A percentile compares a stretch with the other conserved stretches of the same genome.
These are phyloP conservation scores for Ophiostoma australiae DNA, from an alignment of 2,329 filamentous ascomycete genomes.

Conservation along the genomic window DNA sequence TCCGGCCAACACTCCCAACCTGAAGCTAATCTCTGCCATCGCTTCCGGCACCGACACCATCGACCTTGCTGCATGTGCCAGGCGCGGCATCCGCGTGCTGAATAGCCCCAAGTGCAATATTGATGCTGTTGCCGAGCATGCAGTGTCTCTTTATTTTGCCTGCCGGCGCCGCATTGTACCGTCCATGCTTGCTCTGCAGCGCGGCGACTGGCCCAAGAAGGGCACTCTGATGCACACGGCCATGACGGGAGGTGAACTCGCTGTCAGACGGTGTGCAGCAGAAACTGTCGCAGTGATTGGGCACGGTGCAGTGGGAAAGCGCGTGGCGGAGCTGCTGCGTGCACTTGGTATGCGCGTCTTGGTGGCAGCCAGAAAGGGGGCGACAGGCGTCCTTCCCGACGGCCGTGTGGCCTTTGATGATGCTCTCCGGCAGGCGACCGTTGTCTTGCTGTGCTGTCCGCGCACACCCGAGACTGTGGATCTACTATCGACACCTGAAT, in stretches of 20 bases:
- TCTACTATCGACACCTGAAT: slow-evolving; percentile 28
- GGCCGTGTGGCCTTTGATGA: slow-evolving; percentile 29
- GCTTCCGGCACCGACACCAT: slow-evolving; percentile 32
- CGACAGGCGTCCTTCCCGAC: slow-evolving; percentile 23
- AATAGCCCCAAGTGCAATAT: slow-evolving; percentile 32
- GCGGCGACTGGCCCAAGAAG: slow-evolving; percentile 27
- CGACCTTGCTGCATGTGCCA: slow-evolving; percentile 26
- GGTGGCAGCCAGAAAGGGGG: slow-evolving; percentile 26
- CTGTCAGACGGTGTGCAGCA: slow-evolving; percentile 24
- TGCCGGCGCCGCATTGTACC: slow-evolving; percentile 35
- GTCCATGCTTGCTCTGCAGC: slow-evolving; percentile 31
- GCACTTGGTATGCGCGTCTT: slow-evolving; percentile 35
- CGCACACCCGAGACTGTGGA: slow-evolving; percentile 30
- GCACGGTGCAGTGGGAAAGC: slow-evolving; percentile 35
- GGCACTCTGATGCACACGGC: slow-evolving; percentile 28
- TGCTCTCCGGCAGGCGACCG: slow-evolving; percentile 32
- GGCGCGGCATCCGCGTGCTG: slow-evolving; percentile 30
- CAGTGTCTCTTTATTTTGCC: slow-evolving; percentile 31
- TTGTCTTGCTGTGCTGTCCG: slow-evolving; percentile 34
- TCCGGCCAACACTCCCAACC: slow-evolving; percentile 29
- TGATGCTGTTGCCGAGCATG: slow-evolving; percentile 33
- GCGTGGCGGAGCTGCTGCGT: slow-evolving; percentile 31
- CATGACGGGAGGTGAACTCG: slow-evolving; percentile 14
- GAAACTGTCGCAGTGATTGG: slow-evolving; percentile 34
- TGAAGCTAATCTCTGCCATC: slow-evolving; percentile 32